These are phyloP conservation scores for Fraxinus floribunda DNA, from an alignment of 305 asterid genomes.

Conservation along the genomic window DNA sequence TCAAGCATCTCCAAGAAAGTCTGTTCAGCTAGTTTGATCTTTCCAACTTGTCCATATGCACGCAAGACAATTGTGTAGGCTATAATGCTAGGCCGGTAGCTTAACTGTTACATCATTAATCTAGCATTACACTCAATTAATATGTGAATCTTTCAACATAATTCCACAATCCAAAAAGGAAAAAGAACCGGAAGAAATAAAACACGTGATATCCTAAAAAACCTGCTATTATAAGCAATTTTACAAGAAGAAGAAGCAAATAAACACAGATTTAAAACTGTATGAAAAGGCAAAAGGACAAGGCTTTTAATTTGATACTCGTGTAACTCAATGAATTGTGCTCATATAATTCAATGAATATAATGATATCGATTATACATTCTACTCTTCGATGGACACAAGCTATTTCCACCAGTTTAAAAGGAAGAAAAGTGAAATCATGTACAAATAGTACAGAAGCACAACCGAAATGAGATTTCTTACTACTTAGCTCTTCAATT, in stretches of 20 bases:
- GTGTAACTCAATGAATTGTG: background rate
- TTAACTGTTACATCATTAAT: conserved; percentile 74
- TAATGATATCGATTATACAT: background rate
- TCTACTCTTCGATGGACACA: background rate
- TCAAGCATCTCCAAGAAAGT: conserved; percentile 95
- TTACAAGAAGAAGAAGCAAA: background rate
- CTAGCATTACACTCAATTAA: conserved; percentile 78
- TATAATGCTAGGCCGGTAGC: conserved; percentile 88
- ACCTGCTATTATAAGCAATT: background rate
- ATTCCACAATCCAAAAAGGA: conserved; percentile 4
- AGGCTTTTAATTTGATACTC: background rate
- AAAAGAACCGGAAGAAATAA: background rate
- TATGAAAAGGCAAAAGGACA: background rate
- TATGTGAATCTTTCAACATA: conserved; percentile 14
- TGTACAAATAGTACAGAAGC: background rate
- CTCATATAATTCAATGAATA: background rate
- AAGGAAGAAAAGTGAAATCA: background rate
- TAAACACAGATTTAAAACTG: background rate
- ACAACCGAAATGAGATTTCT: background rate
- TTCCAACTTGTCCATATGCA: conserved; percentile 89
- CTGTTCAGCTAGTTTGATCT: conserved; percentile 82
- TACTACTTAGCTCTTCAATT: background rate
- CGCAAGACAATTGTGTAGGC: conserved; percentile 81
- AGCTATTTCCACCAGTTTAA: background rate
- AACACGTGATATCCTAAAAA: background rate